Conservation (phyloP, 768 basidiomycete species). For the Hygrocybe punicea region DNA sequence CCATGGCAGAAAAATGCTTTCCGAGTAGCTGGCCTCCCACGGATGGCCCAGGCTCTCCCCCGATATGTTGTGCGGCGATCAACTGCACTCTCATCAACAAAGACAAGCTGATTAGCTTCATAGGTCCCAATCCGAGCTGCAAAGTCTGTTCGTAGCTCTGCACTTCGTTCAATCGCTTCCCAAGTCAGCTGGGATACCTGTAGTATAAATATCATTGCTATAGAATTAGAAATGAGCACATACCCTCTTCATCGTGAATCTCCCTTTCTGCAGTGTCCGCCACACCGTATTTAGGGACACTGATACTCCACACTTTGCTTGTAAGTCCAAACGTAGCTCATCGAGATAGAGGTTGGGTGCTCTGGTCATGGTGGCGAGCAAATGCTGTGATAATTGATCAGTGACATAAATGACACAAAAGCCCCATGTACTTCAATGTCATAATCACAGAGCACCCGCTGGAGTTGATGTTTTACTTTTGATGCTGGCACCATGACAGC, state of each 20-base stretch:
- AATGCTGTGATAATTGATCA: neutral
- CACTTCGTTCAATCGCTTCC: slow-evolving; percentile 1
- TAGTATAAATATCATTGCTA: neutral
- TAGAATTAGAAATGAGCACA: neutral
- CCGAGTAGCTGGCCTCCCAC: slow-evolving; percentile 11
- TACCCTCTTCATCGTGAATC: slow-evolving; percentile 21
- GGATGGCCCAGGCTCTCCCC: slow-evolving; percentile 1
- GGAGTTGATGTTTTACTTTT: neutral
- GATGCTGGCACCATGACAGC: neutral
- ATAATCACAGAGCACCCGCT: neutral
- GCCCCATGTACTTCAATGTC: neutral
- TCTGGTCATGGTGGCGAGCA: neutral
- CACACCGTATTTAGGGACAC: slow-evolving; percentile 14
- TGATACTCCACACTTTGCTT: neutral
- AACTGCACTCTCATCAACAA: too few relatives aligned
- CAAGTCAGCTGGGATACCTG: neutral
- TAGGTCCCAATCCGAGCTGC: slow-evolving; percentile 6
- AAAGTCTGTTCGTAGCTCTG: slow-evolving; percentile 6
- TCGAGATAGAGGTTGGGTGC: slow-evolving; percentile 1
- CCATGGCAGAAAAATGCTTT: slow-evolving; percentile 5
- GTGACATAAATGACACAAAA: neutral
- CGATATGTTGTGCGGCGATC: slow-evolving; percentile 19
- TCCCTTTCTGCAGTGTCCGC: slow-evolving; percentile 12
- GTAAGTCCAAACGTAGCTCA: neutral
- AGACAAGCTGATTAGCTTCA: slow-evolving; percentile 25